phyloP scores from a whole-genome alignment of 805 yeast species.

The Ogataea nonfermentans region DNA sequence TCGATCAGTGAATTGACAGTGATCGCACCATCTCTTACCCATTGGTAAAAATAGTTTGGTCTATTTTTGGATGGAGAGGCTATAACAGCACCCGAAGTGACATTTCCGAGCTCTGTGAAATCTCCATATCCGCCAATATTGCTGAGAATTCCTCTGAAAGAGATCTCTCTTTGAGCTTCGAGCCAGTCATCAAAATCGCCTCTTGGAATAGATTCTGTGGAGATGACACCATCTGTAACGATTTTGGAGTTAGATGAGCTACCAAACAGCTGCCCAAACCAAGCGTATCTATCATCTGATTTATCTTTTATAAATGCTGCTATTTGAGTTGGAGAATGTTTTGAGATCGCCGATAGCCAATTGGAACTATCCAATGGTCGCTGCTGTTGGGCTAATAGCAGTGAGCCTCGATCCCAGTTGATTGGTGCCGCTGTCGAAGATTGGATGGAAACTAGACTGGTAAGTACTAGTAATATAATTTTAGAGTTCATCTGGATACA shows the following conservation, averaged over 20 bases:
- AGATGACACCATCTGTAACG: conserved; percentile 21
- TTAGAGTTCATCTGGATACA: conserved; percentile 12
- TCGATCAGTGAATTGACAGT: conserved; percentile 65
- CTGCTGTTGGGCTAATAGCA: background rate
- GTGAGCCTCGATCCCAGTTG: conserved; percentile 2
- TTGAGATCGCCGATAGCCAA: conserved; percentile 12
- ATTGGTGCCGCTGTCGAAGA: conserved; percentile 14
- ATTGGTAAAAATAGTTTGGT: conserved; percentile 86
- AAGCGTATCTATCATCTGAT: conserved; percentile 1
- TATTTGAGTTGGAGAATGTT: conserved; percentile 14
- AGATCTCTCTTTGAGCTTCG: conserved; percentile 36
- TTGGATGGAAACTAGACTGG: conserved; percentile 2
- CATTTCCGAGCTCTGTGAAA: conserved; percentile 33
- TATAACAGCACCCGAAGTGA: conserved; percentile 67
- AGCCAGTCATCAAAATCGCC: conserved; percentile 51
- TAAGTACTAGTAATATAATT: conserved; percentile 5
- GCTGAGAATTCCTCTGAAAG: conserved; percentile 47
- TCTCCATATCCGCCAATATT: conserved; percentile 54
- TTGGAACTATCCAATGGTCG: background rate
- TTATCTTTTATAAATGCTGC: conserved; percentile 3
- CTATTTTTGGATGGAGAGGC: conserved; percentile 73
- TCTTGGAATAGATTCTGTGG: conserved; percentile 27
- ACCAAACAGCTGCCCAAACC: conserved; percentile 1
- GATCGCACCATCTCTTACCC: conserved; percentile 90
- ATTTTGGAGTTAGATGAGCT: conserved; percentile 3